Base-by-base conservation (phyloP, 768 basidiomycete species). In the Tricholoma matsutake region DNA sequence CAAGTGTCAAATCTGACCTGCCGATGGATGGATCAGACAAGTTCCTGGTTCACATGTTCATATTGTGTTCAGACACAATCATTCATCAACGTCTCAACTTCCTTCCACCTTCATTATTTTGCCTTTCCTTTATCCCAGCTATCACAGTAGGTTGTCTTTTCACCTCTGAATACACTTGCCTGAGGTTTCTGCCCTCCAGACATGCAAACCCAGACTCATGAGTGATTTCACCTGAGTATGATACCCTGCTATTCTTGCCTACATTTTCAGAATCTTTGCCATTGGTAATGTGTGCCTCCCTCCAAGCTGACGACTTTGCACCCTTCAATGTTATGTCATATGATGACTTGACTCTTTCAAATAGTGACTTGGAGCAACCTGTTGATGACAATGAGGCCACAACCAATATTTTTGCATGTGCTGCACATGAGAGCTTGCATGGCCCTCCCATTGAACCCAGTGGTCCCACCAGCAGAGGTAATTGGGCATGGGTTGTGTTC, bases 401-500 rank as follows among this genome's bases (percentile, higher is more conserved):
- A 28, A 32, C 25, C 18, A 13, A 54, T 32, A 29, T 55, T 28
- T 55, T 55, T 55, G 32, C 54, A 35, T n/a, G 2, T 16, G 29
- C 54, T 28, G 32, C 32, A 35, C 2, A 55, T 11, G 32, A 55
- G 32, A 20, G 54, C 54, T 55, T 55, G 54, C 54, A 55, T 22
- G 32, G 54, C 13, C 32, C 54, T 35, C 54, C 54, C 11, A 28
- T 55, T 10, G 18, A 55, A 35, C 32, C 54, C 28, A 35, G 32
- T 55, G 34, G 54, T 39, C 54, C 54, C 7, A 55, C 54, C 32
- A 55, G 14, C 7, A 18, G 14, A 35, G 54, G 54, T 13, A 55
- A 55, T 55, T 13, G 22, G 54, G 54, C 54, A 13, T 55, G 54
- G 54, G 54, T 55, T 11, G 32, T 55, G 32, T 55, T 35, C 54